Evolutionary conservation across 108 stramenopile species (phyloP).

Genomic region (Poteriospumella lacustris): DNA sequence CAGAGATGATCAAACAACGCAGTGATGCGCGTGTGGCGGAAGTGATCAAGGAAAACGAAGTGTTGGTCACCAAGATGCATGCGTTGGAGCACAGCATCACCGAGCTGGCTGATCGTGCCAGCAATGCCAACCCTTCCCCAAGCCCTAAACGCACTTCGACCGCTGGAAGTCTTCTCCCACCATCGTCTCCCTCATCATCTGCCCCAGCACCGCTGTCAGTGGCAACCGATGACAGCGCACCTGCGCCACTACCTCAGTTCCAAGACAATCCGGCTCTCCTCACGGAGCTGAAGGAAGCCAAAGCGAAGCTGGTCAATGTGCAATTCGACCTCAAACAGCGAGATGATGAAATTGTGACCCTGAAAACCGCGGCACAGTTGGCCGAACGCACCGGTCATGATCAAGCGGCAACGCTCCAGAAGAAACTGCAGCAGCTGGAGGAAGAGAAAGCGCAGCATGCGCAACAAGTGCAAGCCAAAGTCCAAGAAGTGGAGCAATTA

Average conservation of each 20-base stretch:
- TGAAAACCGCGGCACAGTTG: not conserved
- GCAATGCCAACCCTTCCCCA: not conserved
- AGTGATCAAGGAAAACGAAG: conserved; percentile 7
- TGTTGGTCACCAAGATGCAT: conserved; percentile 16
- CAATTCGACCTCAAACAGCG: conserved; percentile 18
- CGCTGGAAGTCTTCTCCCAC: not conserved
- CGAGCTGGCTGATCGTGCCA: conserved; percentile 17
- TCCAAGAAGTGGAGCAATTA: too few relatives aligned
- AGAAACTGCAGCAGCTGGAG: too few relatives aligned
- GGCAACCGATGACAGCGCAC: not conserved
- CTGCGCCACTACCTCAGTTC: not conserved
- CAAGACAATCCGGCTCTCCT: not conserved
- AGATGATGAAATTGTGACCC: not conserved
- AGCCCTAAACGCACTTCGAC: not conserved
- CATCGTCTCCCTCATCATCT: not conserved
- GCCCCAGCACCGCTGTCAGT: not conserved
- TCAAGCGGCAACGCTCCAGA: too few relatives aligned
- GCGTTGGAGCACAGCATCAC: conserved; percentile 31
- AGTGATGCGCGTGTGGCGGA: not conserved
- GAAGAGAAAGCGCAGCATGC: too few relatives aligned
- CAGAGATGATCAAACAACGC: not conserved
- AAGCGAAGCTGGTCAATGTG: not conserved
- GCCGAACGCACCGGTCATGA: too few relatives aligned
- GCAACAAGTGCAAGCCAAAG: too few relatives aligned
- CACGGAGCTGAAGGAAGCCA: conserved; percentile 2